Evolutionary conservation across 805 yeast species (phyloP).

Genomic region (Sungouiozyma intestinalis): DNA sequence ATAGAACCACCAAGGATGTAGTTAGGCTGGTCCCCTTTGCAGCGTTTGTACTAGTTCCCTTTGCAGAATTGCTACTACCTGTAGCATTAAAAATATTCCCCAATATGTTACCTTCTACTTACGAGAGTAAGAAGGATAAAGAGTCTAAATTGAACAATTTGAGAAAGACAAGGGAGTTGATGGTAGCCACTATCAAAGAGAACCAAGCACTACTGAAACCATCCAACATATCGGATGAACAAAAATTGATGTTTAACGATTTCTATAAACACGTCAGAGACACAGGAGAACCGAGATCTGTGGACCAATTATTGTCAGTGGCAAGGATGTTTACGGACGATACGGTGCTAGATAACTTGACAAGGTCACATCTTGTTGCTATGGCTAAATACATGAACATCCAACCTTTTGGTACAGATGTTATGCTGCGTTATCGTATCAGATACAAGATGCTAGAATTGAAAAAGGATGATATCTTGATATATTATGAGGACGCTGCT

Average conservation of each 20-base stretch:
- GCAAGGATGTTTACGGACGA: constrained; percentile 91
- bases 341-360: constrained; percentile 80
- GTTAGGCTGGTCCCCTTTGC: constrained; percentile 86
- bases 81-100: constrained; percentile 90
- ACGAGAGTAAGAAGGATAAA: constrained; percentile 53
- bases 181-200: constrained; percentile 57
- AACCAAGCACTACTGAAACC: constrained; percentile 61
- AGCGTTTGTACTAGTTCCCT: constrained; percentile 81
- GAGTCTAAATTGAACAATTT: constrained; percentile 47
- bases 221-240: constrained; percentile 54
- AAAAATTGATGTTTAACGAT: constrained; percentile 63
- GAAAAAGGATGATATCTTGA: constrained; percentile 84
- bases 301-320: constrained; percentile 66
- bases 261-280: constrained; percentile 68
- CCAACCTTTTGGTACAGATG: constrained; percentile 89
- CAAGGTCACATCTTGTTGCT: constrained; percentile 85
- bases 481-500: constrained; percentile 90
- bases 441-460: constrained; percentile 85
- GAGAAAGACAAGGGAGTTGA: constrained; percentile 52
- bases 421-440: constrained; percentile 82
- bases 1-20: constrained; percentile 78
- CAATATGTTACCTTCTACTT: constrained; percentile 86
- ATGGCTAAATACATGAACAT: constrained; percentile 86
- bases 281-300: constrained; percentile 47
- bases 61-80: constrained; percentile 87